These are phyloP conservation scores for Alternaria panax DNA, from an alignment of 2,329 filamentous ascomycete species.

Conservation along the genomic window DNA sequence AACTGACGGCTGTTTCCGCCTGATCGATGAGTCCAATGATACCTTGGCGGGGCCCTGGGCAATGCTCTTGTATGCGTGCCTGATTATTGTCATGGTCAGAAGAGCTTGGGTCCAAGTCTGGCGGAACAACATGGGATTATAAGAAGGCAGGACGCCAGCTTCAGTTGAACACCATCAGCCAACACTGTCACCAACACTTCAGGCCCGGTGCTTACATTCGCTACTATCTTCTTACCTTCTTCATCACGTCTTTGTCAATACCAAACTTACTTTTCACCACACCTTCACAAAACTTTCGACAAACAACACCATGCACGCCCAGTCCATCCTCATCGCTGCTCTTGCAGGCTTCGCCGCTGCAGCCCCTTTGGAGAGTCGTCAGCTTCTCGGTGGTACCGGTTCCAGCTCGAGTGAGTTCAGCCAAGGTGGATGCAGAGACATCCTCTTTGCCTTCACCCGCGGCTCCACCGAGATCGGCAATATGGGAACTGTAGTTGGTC, in stretches of 20 bases:
- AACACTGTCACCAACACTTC: not conserved
- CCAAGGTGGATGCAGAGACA: conserved; percentile 49
- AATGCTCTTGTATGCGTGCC: not conserved
- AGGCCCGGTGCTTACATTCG: conserved; percentile 5
- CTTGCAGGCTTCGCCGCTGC: conserved; percentile 32
- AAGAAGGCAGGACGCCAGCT: conserved; percentile 9
- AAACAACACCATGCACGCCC: conserved; percentile 33
- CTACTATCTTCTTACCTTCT: conserved; percentile 5
- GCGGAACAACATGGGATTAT: not conserved
- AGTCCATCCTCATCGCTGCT: conserved; percentile 31
- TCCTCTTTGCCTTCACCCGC: conserved; percentile 59
- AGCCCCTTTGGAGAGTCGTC: conserved; percentile 35
- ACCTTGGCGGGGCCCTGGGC: conserved; percentile 8
- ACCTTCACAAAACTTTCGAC: not conserved
- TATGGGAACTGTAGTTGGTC: conserved; percentile 50
- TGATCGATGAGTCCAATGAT: not conserved
- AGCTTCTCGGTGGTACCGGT: conserved; percentile 27
- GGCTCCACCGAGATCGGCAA: conserved; percentile 60
- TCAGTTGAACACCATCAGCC: conserved; percentile 5
- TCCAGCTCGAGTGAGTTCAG: conserved; percentile 51
- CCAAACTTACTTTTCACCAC: not conserved
- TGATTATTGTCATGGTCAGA: conserved; percentile 2
- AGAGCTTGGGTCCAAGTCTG: not conserved
- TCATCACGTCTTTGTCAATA: not conserved
- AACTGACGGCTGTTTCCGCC: not conserved